A percentile compares a stretch with the other conserved stretches of the same genome.
Evolutionary conservation across 164 flowering plant genomes (phyloP).

Genomic region (Magnolia kwangsiensis): DNA sequence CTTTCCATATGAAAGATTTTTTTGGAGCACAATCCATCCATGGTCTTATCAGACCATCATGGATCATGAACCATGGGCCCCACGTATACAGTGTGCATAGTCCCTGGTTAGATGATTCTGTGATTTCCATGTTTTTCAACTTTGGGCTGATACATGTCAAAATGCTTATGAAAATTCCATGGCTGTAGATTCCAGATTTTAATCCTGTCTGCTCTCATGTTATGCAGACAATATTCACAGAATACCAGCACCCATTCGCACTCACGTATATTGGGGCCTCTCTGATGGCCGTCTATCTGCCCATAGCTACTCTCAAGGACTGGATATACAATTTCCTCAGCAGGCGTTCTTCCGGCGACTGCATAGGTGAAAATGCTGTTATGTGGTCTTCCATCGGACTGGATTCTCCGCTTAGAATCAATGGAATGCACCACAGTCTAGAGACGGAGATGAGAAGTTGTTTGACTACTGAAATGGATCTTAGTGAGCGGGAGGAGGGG

Average conservation of each 20-base stretch:
- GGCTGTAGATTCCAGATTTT: not conserved
- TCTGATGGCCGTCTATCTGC: constrained; percentile 57
- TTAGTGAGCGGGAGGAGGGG: constrained; percentile 41
- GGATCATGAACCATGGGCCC: too few relatives aligned
- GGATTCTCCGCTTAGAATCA: constrained; percentile 36
- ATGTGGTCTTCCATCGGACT: constrained; percentile 25
- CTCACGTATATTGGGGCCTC: constrained; percentile 61
- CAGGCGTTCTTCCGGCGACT: constrained; percentile 6
- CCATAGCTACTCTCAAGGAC: constrained; percentile 45
- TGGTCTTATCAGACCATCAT: too few relatives aligned
- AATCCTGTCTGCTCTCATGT: constrained; percentile 11
- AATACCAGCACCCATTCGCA: constrained; percentile 61
- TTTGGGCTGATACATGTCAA: not conserved
- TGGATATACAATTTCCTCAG: constrained; percentile 27
- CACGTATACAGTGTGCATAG: too few relatives aligned
- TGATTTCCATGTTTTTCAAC: not conserved
- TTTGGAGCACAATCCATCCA: too few relatives aligned
- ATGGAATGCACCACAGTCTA: constrained; percentile 23
- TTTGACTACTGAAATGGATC: constrained; percentile 27
- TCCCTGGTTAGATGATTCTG: not conserved
- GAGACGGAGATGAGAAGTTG: constrained; percentile 27
- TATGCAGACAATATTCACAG: constrained; percentile 50
- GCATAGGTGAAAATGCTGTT: constrained; percentile 3
- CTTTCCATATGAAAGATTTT: too few relatives aligned
- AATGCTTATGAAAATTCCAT: not conserved